Evolutionary conservation across 2,329 filamentous ascomycete species (phyloP).

Genomic region (Trichoderma koningii): DNA sequence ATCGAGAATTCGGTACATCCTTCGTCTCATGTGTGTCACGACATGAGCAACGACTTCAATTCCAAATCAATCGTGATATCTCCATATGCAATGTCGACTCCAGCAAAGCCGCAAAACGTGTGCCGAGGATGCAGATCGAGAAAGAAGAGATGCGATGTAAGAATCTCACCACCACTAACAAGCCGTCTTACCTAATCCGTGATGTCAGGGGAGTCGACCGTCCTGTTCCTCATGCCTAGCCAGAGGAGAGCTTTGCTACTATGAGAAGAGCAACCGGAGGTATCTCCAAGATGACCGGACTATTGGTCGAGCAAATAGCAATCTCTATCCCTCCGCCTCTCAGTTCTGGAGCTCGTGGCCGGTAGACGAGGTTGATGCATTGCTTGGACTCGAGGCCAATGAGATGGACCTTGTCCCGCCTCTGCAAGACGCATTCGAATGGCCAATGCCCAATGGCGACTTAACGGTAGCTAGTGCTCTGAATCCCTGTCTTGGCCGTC

Average conservation of each 20-base stretch:
- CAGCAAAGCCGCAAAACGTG: conserved; percentile 34
- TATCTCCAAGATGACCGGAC: background rate
- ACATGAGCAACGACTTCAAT: no score
- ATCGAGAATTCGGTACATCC: background rate
- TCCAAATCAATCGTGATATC: no score
- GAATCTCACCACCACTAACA: background rate
- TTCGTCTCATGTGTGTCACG: no score
- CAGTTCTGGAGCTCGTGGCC: conserved; percentile 19
- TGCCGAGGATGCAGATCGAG: conserved; percentile 34
- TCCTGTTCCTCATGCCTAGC: conserved; percentile 31
- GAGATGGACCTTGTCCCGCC: background rate
- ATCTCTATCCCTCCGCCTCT: background rate
- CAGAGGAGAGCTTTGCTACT: conserved; percentile 33
- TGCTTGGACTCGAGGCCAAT: background rate
- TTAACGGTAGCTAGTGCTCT: background rate
- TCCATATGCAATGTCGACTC: conserved; percentile 30
- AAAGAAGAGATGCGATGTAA: conserved; percentile 36
- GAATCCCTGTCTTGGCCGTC: background rate
- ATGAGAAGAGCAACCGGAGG: conserved; percentile 14
- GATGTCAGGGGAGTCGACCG: conserved; percentile 30
- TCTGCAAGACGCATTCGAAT: background rate
- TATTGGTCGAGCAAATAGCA: background rate
- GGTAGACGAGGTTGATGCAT: conserved; percentile 7
- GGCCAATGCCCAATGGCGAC: background rate
- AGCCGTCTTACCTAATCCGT: background rate